Percentiles rank a stretch among this genome's conserved stretches.
Conservation (phyloP, 306 rosid species). For the Acmispon strigosus region DNA sequence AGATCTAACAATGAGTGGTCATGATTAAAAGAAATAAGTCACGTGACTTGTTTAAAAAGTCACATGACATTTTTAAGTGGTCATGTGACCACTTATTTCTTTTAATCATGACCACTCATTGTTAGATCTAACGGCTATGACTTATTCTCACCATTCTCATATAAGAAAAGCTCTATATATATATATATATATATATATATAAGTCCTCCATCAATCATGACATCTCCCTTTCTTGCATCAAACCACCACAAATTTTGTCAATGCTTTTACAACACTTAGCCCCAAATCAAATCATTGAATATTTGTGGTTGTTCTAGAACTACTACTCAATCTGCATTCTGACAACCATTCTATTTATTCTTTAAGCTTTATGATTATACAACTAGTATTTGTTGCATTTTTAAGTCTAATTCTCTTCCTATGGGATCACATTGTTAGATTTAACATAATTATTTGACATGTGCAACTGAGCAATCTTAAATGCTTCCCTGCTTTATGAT, state of each 20-base stretch:
- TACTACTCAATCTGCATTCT: background rate
- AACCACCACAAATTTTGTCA: no score
- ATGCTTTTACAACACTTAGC: background rate
- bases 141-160: no score
- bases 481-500: background rate
- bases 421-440: background rate
- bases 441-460: background rate
- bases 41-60: no score
- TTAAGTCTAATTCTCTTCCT: background rate
- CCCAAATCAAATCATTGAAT: background rate
- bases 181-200: no score
- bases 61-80: no score
- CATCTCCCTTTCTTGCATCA: background rate
- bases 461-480: background rate
- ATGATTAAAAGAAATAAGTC: no score
- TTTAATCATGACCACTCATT: no score
- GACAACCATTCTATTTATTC: background rate
- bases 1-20: no score
- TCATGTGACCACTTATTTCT: no score
- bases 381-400: background rate
- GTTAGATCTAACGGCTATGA: no score
- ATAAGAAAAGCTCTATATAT: no score
- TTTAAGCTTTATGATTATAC: background rate
- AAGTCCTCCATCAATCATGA: background rate
- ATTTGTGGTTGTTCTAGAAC: background rate